Percentiles rank a stretch among this genome's conserved stretches.
These are phyloP conservation scores for Fusarium sp. DNA, from an alignment of 2,329 filamentous ascomycete species.

Conservation along the genomic window DNA sequence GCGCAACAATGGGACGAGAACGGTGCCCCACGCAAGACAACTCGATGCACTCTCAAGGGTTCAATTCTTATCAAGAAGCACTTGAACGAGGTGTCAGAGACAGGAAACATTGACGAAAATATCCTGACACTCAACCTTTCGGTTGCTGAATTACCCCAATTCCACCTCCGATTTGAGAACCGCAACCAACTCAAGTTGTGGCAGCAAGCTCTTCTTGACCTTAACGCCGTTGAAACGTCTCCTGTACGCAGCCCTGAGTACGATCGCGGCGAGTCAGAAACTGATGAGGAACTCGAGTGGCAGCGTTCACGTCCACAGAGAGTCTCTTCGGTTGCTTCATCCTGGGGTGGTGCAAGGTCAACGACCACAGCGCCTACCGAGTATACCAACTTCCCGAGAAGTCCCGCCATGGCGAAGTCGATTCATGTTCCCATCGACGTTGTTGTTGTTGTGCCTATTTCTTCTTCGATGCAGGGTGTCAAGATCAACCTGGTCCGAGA, in stretches of 20 bases:
- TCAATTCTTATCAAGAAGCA: constrained; percentile 99
- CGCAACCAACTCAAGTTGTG: constrained; percentile 87
- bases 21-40: constrained; percentile 69
- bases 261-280: constrained; percentile 82
- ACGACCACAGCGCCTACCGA: constrained; percentile 90
- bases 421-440: constrained; percentile 94
- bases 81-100: constrained; percentile 86
- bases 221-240: constrained; percentile 76
- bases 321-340: constrained; percentile 84
- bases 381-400: constrained; percentile 78
- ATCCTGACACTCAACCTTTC: constrained; percentile 90
- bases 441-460: constrained; percentile 96
- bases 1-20: constrained; percentile 75
- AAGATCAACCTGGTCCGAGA: constrained; percentile 96
- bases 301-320: constrained; percentile 74
- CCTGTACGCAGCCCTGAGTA: constrained; percentile 78
- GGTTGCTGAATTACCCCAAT: constrained; percentile 90
- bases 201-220: constrained; percentile 86
- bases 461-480: constrained; percentile 98
- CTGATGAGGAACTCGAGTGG: constrained; percentile 86
- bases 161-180: constrained; percentile 90
- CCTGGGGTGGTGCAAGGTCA: constrained; percentile 84
- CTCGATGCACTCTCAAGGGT: constrained; percentile 90
- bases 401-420: constrained; percentile 57
- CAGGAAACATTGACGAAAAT: constrained; percentile 77